These are phyloP conservation scores for Galerina marginata DNA, from an alignment of 768 basidiomycete genomes.

Conservation along the genomic window DNA sequence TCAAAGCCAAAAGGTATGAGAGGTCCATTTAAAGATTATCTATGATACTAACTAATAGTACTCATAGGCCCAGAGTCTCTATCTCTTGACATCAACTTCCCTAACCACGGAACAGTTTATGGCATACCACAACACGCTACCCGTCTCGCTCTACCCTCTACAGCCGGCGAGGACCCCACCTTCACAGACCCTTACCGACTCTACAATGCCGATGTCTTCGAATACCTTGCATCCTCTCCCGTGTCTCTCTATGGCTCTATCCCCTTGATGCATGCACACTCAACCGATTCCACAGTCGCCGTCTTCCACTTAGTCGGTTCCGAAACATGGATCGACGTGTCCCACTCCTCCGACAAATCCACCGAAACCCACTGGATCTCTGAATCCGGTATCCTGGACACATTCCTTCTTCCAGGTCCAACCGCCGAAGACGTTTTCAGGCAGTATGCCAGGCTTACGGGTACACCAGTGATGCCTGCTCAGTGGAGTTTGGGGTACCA, in stretches of 20 bases:
- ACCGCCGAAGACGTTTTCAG: conserved; percentile 80
- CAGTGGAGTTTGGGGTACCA: conserved; percentile 94
- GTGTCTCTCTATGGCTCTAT: conserved; percentile 91
- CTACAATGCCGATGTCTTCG: conserved; percentile 95
- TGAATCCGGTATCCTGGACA: conserved; percentile 94
- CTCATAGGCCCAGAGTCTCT: conserved; percentile 89
- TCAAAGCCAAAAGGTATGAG: conserved; percentile 89
- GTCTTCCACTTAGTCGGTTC: conserved; percentile 88
- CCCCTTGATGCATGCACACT: conserved; percentile 93
- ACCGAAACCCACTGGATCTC: conserved; percentile 97
- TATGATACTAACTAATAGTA: not conserved
- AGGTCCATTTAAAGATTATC: conserved; percentile 1
- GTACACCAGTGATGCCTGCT: conserved; percentile 85
- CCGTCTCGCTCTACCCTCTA: conserved; percentile 85
- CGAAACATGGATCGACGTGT: conserved; percentile 95
- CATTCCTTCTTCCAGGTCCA: conserved; percentile 94
- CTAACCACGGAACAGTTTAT: conserved; percentile 88
- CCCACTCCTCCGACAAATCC: conserved; percentile 66
- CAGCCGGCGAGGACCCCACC: conserved; percentile 74
- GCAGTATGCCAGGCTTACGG: conserved; percentile 87
- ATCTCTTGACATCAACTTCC: conserved; percentile 92
- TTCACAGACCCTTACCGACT: conserved; percentile 94
- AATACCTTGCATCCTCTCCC: conserved; percentile 83
- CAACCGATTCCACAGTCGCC: conserved; percentile 84
- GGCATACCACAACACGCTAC: conserved; percentile 98